A percentile compares a stretch with the other conserved stretches of the same genome.
Evolutionary conservation across 176 grass and related monocot species (phyloP).

Genomic region (Raddia distichophylla): DNA sequence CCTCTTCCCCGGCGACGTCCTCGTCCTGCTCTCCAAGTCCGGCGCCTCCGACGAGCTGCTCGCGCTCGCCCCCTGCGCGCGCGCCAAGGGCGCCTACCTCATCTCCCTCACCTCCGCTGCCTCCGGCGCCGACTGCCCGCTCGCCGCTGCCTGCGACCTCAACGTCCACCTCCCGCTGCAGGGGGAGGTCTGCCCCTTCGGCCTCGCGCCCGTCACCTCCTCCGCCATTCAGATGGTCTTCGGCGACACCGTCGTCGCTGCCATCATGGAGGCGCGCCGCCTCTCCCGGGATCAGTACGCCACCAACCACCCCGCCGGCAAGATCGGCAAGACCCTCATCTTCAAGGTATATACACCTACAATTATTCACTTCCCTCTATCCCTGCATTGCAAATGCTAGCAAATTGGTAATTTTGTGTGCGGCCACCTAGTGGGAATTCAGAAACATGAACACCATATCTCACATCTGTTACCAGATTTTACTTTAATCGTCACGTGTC

Average conservation of each 20-base stretch:
- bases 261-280: slow-evolving; percentile 72
- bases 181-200: slow-evolving; percentile 91
- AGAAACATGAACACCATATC: slow-evolving; percentile 31
- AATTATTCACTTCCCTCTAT: neutral
- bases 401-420: neutral
- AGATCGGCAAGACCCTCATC: slow-evolving; percentile 95
- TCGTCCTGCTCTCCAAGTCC: slow-evolving; percentile 91
- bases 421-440: neutral
- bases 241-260: slow-evolving; percentile 82
- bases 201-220: slow-evolving; percentile 88
- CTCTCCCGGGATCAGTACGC: slow-evolving; percentile 84
- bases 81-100: slow-evolving; percentile 75
- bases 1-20: slow-evolving; percentile 72
- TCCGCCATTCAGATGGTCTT: slow-evolving; percentile 91
- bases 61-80: slow-evolving; percentile 74
- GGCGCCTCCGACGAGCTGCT: slow-evolving; percentile 94
- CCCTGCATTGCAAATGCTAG: neutral
- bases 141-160: slow-evolving; percentile 71
- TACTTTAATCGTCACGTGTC: neutral
- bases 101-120: slow-evolving; percentile 78
- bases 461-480: slow-evolving; percentile 30
- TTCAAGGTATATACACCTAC: slow-evolving; percentile 73
- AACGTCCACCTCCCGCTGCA: slow-evolving; percentile 96
- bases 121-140: slow-evolving; percentile 54
- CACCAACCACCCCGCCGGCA: slow-evolving; percentile 87